phyloP scores from a whole-genome alignment of 2,329 filamentous ascomycete genomes.

The Tolypocladium pustulatum region DNA sequence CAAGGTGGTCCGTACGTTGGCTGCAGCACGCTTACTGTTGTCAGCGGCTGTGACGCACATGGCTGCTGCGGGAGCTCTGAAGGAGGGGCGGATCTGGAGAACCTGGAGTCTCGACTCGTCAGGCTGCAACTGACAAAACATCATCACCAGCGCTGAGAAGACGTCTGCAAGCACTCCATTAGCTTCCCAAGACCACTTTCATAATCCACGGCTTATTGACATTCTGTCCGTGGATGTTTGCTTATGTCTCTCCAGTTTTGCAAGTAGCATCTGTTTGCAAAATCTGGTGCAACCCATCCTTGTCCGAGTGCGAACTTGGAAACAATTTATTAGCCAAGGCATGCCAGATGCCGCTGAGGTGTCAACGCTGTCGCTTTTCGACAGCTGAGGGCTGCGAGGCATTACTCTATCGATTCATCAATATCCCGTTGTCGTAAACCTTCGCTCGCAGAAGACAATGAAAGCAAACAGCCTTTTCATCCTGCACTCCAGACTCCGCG shows the following conservation, averaged over 20 bases:
- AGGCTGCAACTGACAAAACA: no score
- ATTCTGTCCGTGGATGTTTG: no score
- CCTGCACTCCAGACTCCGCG: background rate
- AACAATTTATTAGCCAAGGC: background rate
- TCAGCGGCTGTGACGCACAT: background rate
- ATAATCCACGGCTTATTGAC: no score
- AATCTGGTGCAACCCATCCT: no score
- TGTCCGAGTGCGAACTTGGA: background rate
- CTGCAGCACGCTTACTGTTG: background rate
- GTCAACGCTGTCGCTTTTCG: background rate
- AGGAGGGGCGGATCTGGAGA: background rate
- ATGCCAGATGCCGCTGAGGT: background rate
- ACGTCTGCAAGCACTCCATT: no score
- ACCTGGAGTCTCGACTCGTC: background rate
- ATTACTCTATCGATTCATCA: background rate
- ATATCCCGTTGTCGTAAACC: background rate
- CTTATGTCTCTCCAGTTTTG: no score
- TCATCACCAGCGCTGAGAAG: no score
- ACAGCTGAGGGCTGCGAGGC: background rate
- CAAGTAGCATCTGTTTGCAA: no score
- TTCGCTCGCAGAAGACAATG: background rate
- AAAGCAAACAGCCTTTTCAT: background rate
- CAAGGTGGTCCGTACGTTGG: background rate
- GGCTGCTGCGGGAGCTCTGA: background rate
- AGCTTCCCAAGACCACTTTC: no score